Base-by-base conservation (phyloP, 768 basidiomycete species). In the Hericium erinaceus region DNA sequence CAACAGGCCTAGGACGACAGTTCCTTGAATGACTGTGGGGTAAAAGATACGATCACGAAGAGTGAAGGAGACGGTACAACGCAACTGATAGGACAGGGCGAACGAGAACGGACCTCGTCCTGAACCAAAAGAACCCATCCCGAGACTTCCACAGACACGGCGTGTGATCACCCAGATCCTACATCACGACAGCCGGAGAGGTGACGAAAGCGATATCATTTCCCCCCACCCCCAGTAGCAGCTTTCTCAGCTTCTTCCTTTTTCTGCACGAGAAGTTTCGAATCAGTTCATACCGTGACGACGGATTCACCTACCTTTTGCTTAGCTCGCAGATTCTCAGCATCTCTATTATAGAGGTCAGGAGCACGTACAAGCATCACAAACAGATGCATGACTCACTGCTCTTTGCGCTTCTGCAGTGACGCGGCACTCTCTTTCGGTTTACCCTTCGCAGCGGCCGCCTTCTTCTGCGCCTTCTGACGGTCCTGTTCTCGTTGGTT, bases 401-500 rank as follows among this genome's bases (percentile, higher is more conserved):
- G 75, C 74, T 90, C 88, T 72, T 84, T 86, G 64, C 89, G 81
- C 71, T 87, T 84, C 52, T 81, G 78, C 39, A 91, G 75, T 50
- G 51, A 73, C 1, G 75, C 60, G 11, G 78, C 82, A 64, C 85
- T 87, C 70, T 89, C 87, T 72, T 89, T 90, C 40, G 82, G 69
- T 71, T 87, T 87, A 18, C 69, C 65, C 70, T 84, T 85, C 54
- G 71, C 71, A 13, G 74, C 71, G 1, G 78, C 78, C 13, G 74
- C 70, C 72, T 88, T 90, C 75, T 92, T 92, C 74, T 83, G 82
- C 13, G 86, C 83, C 68, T 82, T 84, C 20, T 73, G 70, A 62
- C 89, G 87, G 69, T 86, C 89, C 70, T 73, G 77, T 7, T 92
- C 89, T 54, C 89, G 81, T 69, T 91, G 89, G 68, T 92, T 89